A percentile compares a stretch with the other conserved stretches of the same genome.
These are phyloP conservation scores for Lathyrus oleraceus DNA, from an alignment of 306 rosid species.

Conservation along the genomic window DNA sequence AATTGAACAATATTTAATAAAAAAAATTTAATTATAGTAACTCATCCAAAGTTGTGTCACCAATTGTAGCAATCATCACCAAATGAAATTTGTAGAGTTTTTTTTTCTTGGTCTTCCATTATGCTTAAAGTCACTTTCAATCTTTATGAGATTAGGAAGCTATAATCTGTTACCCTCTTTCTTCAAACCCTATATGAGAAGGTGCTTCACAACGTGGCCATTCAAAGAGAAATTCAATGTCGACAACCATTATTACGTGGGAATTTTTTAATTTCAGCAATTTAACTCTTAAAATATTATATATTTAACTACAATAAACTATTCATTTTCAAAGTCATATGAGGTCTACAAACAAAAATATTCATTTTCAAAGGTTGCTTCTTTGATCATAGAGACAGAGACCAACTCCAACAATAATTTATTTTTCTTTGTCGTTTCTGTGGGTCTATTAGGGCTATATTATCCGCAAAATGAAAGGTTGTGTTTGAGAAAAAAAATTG, in stretches of 20 bases:
- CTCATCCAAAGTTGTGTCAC: not conserved
- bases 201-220: constrained; percentile 36
- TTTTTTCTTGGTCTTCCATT: not conserved
- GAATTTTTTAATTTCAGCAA: not conserved
- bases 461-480: constrained; percentile 29
- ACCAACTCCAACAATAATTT: constrained; percentile 30
- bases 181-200: constrained; percentile 22
- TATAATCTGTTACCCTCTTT: constrained; percentile 21
- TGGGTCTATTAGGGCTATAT: constrained; percentile 9
- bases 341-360: not conserved
- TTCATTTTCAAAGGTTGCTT: constrained; percentile 17
- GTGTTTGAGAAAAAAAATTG: not conserved
- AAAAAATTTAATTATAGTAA: too few species aligned
- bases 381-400: constrained; percentile 19
- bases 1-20: too few species aligned
- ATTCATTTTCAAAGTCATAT: not conserved
- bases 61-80: constrained; percentile 21
- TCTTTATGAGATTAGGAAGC: constrained; percentile 35
- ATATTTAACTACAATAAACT: too few species aligned
- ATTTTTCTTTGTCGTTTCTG: constrained; percentile 21
- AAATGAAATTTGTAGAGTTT: not conserved
- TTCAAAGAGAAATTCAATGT: constrained; percentile 24
- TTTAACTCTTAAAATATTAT: too few species aligned
- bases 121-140: constrained; percentile 22
- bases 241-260: constrained; percentile 33